These are phyloP conservation scores for Xylaria hypoxylon DNA, from an alignment of 2,329 filamentous ascomycete genomes.

Conservation along the genomic window DNA sequence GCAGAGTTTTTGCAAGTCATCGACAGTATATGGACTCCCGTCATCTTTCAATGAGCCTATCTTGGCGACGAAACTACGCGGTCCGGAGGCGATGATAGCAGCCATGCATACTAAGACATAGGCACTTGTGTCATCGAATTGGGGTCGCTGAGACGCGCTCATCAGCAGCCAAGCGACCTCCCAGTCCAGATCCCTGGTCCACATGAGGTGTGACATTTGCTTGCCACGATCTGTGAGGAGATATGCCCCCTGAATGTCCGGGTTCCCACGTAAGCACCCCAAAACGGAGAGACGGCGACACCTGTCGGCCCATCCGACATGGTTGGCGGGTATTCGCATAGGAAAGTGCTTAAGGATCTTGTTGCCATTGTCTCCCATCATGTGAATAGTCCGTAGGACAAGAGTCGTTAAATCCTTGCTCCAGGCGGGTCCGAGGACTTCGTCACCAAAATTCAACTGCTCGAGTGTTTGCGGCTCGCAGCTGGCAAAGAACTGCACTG, in stretches of 20 bases:
- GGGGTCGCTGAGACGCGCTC: not conserved
- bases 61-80: not conserved
- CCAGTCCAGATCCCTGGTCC: not conserved
- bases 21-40: not conserved
- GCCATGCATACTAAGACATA: not conserved
- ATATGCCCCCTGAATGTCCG: not conserved
- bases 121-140: not conserved
- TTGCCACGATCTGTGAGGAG: not conserved
- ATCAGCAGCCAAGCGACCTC: constrained; percentile 4
- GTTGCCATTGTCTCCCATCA: not conserved
- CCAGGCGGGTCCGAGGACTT: constrained; percentile 5
- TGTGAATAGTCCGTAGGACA: not conserved
- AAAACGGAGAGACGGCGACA: not conserved
- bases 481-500: not conserved
- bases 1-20: not conserved
- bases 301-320: too few relatives aligned
- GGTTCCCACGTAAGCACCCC: not conserved
- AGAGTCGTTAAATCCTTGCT: not conserved
- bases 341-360: not conserved
- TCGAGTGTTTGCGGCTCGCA: not conserved
- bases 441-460: not conserved
- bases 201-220: not conserved
- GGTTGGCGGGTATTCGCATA: not conserved
- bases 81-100: not conserved
- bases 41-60: not conserved